Conservation (phyloP, 495 filamentous ascomycete genomes). For the Peziza echinospora region DNA sequence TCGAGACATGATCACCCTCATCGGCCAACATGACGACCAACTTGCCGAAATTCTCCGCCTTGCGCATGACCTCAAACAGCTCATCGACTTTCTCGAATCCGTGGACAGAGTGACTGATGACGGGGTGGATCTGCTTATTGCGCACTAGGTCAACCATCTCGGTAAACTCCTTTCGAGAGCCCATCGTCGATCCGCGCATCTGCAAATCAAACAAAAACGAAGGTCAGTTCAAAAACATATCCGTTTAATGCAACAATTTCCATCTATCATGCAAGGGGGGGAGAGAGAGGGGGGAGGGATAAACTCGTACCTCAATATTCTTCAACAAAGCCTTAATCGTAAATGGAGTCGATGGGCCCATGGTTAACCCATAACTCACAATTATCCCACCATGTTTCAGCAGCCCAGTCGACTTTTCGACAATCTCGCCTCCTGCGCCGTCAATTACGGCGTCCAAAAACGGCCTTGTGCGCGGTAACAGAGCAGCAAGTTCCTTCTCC, state of each 20-base stretch:
- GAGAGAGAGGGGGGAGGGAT: too few species aligned
- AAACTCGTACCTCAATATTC: conserved; percentile 48
- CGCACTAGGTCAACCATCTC: conserved; percentile 59
- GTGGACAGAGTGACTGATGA: conserved; percentile 38
- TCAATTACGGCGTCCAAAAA: conserved; percentile 52
- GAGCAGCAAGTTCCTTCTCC: conserved; percentile 40
- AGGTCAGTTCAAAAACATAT: too few species aligned
- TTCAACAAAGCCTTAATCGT: conserved; percentile 47
- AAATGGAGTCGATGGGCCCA: conserved; percentile 50
- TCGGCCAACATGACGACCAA: conserved; percentile 36
- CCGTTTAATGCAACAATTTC: too few species aligned
- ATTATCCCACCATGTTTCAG: conserved; percentile 37
- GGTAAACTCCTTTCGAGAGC: conserved; percentile 47
- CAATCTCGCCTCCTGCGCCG: conserved; percentile 55
- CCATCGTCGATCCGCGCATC: conserved; percentile 40
- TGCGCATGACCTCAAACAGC: conserved; percentile 54
- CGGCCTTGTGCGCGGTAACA: conserved; percentile 35
- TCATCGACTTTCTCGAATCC: conserved; percentile 42
- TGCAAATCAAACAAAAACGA: neutral
- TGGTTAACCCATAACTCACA: conserved; percentile 57
- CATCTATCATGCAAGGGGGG: too few species aligned
- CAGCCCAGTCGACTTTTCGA: conserved; percentile 36
- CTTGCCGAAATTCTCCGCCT: conserved; percentile 59
- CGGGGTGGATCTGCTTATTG: conserved; percentile 37
- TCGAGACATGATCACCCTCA: neutral